A percentile compares a stretch with the other conserved stretches of the same genome.
Conservation (phyloP, 805 yeast species). For the Candida easanensis region DNA sequence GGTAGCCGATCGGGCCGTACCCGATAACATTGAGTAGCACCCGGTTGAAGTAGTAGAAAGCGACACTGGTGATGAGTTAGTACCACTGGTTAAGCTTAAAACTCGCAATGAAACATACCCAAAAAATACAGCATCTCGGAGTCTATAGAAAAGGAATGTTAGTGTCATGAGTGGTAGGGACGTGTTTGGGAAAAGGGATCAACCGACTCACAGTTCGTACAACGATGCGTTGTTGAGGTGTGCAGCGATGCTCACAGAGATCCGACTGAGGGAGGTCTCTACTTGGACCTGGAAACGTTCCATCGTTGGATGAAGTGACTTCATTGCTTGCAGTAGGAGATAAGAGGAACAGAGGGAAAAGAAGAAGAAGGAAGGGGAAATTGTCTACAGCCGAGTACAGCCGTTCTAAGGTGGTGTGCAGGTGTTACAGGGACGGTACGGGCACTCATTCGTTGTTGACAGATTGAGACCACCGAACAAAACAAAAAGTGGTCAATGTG, state of each 20-base stretch:
- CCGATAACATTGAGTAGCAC: slow-evolving; percentile 28
- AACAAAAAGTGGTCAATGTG: no score
- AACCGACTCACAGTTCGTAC: slow-evolving; percentile 6
- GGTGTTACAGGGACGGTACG: no score
- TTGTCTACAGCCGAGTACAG: no score
- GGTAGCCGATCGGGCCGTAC: slow-evolving; percentile 39
- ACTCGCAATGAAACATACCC: slow-evolving; percentile 2
- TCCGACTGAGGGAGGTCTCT: neutral
- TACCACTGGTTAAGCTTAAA: neutral
- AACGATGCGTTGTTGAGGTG: slow-evolving; percentile 5
- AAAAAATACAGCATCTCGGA: slow-evolving; percentile 9
- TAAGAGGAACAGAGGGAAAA: no score
- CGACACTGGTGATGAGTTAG: slow-evolving; percentile 9
- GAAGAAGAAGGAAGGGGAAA: no score
- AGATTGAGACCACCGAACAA: no score
- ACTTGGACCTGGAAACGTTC: neutral
- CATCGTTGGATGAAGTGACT: neutral
- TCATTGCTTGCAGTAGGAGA: no score
- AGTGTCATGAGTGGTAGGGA: slow-evolving; percentile 1
- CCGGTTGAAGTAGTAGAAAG: slow-evolving; percentile 4
- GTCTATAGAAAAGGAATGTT: no score
- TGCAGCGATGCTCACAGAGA: neutral
- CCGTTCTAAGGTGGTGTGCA: no score
- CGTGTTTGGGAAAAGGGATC: neutral
- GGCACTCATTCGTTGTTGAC: no score